Evolutionary conservation across 257 asterid genomes (phyloP), one percentile per base, ranked within the genome.

Genomic region (Solanum chiquidenum): DNA sequence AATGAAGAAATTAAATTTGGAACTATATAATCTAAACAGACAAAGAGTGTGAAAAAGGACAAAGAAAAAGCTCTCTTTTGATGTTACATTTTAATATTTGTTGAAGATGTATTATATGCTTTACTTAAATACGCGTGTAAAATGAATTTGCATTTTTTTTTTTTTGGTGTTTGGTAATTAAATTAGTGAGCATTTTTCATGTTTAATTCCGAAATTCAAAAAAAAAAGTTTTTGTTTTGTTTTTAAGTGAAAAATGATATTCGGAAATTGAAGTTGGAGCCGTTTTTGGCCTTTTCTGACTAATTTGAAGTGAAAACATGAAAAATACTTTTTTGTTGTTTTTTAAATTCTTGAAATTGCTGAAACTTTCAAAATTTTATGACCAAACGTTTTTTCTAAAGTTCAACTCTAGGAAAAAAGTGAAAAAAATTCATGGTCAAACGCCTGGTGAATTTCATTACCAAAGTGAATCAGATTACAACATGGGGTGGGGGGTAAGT

Each of bases 1-100:
- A 84, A 64, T 12, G 35, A 84, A 84, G 38, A 25, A 79, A 69
- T 29, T 31, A 69, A 5, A 80, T 18, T 27, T 80, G 66, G 27
- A 80, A 16, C 2, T 5, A 62, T 6, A 20, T 6, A 37, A 85
- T 82, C 12, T 75, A 74, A 58, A 87, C 89, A 88, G 83, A 71
- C 89, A 82, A 88, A 91, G 44, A 58, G 88, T 64, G 88, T 40
- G 34, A 33, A 76, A 66, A 68, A 37, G 73, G 75, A 52, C 69
- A 49, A 14, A 49, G 69, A 80, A 33, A 86, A 46, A 86, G 71
- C 71, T 75, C 66, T 71, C 88, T 83, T 87, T 72, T 21, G 86
- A 33, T 69, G 91, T 86, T 83, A 29, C 66, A 7, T 66, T 77
- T 44, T 77, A 21, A 44, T 62, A 46, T 83, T 29, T 80, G 14